A percentile compares a stretch with the other conserved stretches of the same genome.
phyloP scores from a whole-genome alignment of 1,139 yeast species.

The Pichia sp. region DNA sequence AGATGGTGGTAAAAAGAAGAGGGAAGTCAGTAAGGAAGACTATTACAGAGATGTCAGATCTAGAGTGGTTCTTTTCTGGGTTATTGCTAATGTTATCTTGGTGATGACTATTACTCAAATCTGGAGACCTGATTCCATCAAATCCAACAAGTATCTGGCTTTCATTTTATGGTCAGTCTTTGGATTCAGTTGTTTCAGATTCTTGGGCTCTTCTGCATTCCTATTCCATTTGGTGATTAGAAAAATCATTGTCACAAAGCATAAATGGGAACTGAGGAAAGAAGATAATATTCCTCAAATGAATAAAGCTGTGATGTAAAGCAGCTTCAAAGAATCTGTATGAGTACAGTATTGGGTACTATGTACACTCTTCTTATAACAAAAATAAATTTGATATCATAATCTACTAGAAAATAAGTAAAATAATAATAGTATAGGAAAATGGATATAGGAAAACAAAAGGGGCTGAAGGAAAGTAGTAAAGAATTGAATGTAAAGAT shows the following conservation, averaged over 20 bases:
- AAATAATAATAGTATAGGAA: no score
- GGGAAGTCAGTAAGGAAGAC: constrained; percentile 59
- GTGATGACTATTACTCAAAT: constrained; percentile 85
- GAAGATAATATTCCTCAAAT: constrained; percentile 17
- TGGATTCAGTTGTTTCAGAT: constrained; percentile 69
- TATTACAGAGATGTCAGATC: constrained; percentile 93
- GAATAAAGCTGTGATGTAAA: constrained; percentile 17
- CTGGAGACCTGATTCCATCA: constrained; percentile 55
- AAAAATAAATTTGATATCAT: constrained; percentile 1
- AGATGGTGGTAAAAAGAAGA: constrained; percentile 37
- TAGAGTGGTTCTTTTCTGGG: constrained; percentile 88
- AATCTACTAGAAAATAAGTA: no score
- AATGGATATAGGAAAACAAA: no score
- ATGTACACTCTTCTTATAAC: no score
- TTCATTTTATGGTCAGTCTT: constrained; percentile 92
- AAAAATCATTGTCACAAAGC: constrained; percentile 23
- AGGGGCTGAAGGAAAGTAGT: background rate
- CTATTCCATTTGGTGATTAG: constrained; percentile 38
- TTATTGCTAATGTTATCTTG: constrained; percentile 69
- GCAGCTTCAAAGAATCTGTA: no score
- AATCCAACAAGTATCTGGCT: constrained; percentile 68
- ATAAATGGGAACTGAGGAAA: constrained; percentile 25
- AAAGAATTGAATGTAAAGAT: background rate
- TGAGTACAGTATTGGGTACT: no score
- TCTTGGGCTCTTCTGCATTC: constrained; percentile 67